Conservation (phyloP, 2,329 filamentous ascomycete species). For the Amphichorda felina region DNA sequence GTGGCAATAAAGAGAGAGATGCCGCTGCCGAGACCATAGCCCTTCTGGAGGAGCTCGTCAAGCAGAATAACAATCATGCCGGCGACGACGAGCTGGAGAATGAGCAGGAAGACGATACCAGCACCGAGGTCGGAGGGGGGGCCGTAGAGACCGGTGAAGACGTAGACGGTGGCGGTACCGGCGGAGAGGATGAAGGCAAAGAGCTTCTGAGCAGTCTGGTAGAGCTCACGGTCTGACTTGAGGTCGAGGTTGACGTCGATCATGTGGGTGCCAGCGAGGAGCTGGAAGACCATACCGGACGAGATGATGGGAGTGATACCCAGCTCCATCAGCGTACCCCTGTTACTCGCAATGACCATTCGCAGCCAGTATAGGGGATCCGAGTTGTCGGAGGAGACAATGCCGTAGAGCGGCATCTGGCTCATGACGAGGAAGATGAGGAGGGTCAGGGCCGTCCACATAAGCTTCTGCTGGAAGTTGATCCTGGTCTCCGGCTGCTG, state of each 20-base stretch:
- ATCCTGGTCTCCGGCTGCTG: slow-evolving; percentile 97
- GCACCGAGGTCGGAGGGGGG: slow-evolving; percentile 93
- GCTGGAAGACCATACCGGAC: slow-evolving; percentile 99
- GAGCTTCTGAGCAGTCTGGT: slow-evolving; percentile 99
- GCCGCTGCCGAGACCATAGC: slow-evolving; percentile 94
- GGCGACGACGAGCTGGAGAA: slow-evolving; percentile 94
- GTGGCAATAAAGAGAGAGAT: slow-evolving; percentile 99
- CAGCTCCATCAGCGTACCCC: slow-evolving; percentile 90
- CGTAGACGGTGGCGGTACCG: slow-evolving; percentile 95
- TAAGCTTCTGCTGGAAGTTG: slow-evolving; percentile 96
- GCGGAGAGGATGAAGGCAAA: slow-evolving; percentile 96
- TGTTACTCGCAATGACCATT: slow-evolving; percentile 99
- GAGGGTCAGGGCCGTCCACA: slow-evolving; percentile 90
- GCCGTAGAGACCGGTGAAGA: slow-evolving; percentile 95
- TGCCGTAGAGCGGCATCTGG: slow-evolving; percentile 98
- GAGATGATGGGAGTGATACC: slow-evolving; percentile 99
- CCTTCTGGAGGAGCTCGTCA: slow-evolving; percentile 98
- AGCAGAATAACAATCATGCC: slow-evolving; percentile 98
- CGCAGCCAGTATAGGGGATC: slow-evolving; percentile 99
- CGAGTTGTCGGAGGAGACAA: slow-evolving; percentile 96
- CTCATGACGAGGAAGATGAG: slow-evolving; percentile 99
- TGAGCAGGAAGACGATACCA: slow-evolving; percentile 94
- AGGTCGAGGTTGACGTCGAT: slow-evolving; percentile 99
- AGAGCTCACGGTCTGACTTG: slow-evolving; percentile 98
- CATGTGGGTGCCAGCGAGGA: slow-evolving; percentile 96